Evolutionary conservation across 495 filamentous ascomycete genomes (phyloP), one percentile per base, ranked within the genome.

Genomic region (Penicillium roqueforti): DNA sequence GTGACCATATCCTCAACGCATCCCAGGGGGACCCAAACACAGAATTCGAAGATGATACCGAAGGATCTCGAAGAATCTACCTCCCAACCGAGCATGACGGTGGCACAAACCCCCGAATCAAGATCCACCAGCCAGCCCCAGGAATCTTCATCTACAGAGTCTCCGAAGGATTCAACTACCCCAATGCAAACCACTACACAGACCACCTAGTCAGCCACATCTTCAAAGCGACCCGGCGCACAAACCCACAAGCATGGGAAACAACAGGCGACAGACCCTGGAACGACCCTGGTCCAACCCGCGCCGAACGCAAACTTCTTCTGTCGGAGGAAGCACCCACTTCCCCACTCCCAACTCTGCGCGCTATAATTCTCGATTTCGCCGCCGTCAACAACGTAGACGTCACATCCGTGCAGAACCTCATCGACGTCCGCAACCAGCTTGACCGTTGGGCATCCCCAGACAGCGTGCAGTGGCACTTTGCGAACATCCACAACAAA

Each of bases 71-170:
- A 31, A 23, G 39, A 26, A 10, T 43, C 7, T 97, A 91, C 76
- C 76, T 96, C 13, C 92, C 92, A 3, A 78, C 95, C 50, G 83
- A 87, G 50, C 88, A 91, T 63, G 71, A 76, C 14, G 91, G 96
- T 62, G 92, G 92, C 45, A 89, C 87, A 11, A 97, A 97, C 66
- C 92, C 92, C 6, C 76, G 85, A 16, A 74, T 97, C 54, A 80
- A 87, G 7, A 74, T 93, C 9, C 69, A 84, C 48, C 82, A 78
- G 51, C 91, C 92, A 3, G 91, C 90, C 60, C 90, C 92, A 3
- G 92, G 92, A 42, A 82, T 96, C 56, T 96, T 96, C 73, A 95
- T 97, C 65, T 97, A 95, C 72, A 83, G 92, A 42, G 95, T 96
- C 72, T 86, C 89, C 2, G 92, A 97, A 73, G 90, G 91, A 25